Percentiles rank a stretch among this genome's conserved stretches.
These are phyloP conservation scores for Lotus japonicus DNA, from an alignment of 306 rosid genomes.

Conservation along the genomic window DNA sequence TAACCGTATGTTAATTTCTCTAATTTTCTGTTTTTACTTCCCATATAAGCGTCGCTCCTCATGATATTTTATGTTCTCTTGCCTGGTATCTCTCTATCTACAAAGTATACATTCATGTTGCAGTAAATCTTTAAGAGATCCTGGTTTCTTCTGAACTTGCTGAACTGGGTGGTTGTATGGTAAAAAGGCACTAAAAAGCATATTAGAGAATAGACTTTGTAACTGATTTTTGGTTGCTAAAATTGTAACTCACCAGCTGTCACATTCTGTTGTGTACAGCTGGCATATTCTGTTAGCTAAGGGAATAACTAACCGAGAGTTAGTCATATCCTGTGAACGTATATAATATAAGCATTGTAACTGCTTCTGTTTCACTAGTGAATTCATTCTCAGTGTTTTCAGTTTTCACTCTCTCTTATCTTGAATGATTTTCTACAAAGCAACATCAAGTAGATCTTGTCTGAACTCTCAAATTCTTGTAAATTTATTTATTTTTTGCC, in stretches of 20 bases:
- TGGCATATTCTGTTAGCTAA: too few relatives aligned
- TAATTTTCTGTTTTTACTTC: neutral
- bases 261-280: too few relatives aligned
- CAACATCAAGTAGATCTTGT: neutral
- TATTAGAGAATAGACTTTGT: too few relatives aligned
- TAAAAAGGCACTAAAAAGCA: neutral
- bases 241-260: too few relatives aligned
- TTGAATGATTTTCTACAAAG: too few relatives aligned
- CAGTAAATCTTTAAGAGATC: neutral
- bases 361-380: too few relatives aligned
- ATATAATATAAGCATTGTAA: too few relatives aligned
- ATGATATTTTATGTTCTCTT: neutral
- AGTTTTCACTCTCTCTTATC: too few relatives aligned
- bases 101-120: neutral
- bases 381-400: too few relatives aligned
- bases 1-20: neutral
- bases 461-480: constrained; percentile 9
- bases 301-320: too few relatives aligned
- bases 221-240: too few relatives aligned
- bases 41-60: neutral
- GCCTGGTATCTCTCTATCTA: neutral
- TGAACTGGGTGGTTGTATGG: neutral
- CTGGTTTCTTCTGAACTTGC: constrained; percentile 3
- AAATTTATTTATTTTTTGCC: constrained; percentile 11
- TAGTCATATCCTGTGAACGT: too few relatives aligned